Evolutionary conservation across 2,329 filamentous ascomycete genomes (phyloP), one percentile per base, ranked within the genome.

Genomic region (Pleurostoma richardsiae): DNA sequence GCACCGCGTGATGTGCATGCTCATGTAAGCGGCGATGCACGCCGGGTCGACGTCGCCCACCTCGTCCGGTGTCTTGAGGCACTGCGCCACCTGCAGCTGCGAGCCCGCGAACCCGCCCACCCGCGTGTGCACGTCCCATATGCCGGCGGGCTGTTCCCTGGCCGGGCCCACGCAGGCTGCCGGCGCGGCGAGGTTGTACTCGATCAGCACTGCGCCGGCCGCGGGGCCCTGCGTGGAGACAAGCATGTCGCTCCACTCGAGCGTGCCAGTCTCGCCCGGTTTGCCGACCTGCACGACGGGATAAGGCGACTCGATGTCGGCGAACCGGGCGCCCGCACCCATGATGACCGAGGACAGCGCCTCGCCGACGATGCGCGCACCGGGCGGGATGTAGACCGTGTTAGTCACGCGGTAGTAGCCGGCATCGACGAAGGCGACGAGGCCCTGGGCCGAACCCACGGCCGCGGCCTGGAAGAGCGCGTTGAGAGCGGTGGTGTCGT

Each of bases 71-170:
- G 69, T 61, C 63, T 85, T 88, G 49, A 74, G 67, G 62, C 88
- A 94, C 46, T 80, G 79, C 49, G 81, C 74, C 29, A 80, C 74
- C 61, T 87, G 83, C 30, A 90, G 75, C 38, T 83, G 66, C 4
- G 85, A 87, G 38, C 86, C 86, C 4, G 78, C 76, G 51, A 81
- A 83, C 10, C 87, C 87, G 53, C 86, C 87, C 42, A 92, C 76
- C 56, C 87, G 82, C 59, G 85, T 79, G 65, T 91, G 87, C 10
- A 85, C 80, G 55, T 91, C 87, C 87, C 86, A 91, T 62, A 85
- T 74, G 10, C 79, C 82, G 4, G 69, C 69, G 3, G 74, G 73
- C 30, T 59, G 59, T 28, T 28, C 33, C 3, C 42, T 42, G 2
- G 47, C 28, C 11, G 49, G 51, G 28, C 49, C 51, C 5, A 43